Percentiles rank a stretch among this genome's conserved stretches.
phyloP scores from a whole-genome alignment of 2,329 filamentous ascomycete species.

The Talaromyces sp. region DNA sequence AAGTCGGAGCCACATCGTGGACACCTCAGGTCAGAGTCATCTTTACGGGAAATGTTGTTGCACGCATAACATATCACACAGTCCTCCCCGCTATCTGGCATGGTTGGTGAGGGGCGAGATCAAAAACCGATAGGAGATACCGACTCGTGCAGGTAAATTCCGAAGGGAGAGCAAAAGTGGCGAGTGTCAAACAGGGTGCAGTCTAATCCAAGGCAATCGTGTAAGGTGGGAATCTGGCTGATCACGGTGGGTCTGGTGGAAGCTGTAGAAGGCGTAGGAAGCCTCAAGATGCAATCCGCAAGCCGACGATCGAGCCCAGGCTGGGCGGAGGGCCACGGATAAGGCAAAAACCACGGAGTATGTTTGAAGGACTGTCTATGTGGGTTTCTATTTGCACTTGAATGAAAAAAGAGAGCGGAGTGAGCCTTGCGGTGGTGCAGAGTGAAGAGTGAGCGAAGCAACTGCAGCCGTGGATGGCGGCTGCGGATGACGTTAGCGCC shows the following conservation, averaged over 20 bases:
- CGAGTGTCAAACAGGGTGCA: not conserved
- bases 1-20: constrained; percentile 73
- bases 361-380: too few relatives aligned
- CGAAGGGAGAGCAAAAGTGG: not conserved
- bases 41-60: constrained; percentile 71
- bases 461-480: constrained; percentile 3
- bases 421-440: not conserved
- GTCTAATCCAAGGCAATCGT: not conserved
- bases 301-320: not conserved
- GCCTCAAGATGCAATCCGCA: not conserved
- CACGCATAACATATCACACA: constrained; percentile 78
- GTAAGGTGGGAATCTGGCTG: not conserved
- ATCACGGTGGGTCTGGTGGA: not conserved
- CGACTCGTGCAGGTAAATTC: too few relatives aligned
- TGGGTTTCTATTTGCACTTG: not conserved
- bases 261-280: not conserved
- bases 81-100: constrained; percentile 52
- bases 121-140: not conserved
- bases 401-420: not conserved
- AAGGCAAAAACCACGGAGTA: too few relatives aligned
- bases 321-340: too few relatives aligned
- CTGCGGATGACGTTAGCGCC: constrained; percentile 14
- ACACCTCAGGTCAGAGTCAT: constrained; percentile 65
- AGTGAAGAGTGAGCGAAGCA: too few relatives aligned
- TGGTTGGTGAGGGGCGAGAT: constrained; percentile 12